Percentiles rank a stretch among this genome's conserved stretches.
phyloP scores from a whole-genome alignment of 1,139 yeast genomes.

The Taphrina betulina region DNA sequence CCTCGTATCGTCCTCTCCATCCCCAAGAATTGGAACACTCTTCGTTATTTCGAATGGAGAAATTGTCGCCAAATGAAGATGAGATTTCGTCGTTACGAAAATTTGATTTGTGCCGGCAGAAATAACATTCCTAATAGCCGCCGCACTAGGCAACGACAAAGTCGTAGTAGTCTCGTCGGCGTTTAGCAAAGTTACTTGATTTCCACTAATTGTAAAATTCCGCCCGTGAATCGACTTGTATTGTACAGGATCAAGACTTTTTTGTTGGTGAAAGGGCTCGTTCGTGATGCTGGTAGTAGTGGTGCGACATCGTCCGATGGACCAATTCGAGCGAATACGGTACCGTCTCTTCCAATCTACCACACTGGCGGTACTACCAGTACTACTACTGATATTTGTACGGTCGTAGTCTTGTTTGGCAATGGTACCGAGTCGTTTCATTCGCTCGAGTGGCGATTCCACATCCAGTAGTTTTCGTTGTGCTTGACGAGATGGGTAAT shows the following conservation, averaged over 20 bases:
- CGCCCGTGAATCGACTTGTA: neutral
- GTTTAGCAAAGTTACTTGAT: too few relatives aligned
- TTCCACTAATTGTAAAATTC: neutral
- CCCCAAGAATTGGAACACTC: too few relatives aligned
- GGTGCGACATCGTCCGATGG: conserved; percentile 13
- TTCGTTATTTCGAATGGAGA: neutral
- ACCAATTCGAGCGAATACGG: conserved; percentile 21
- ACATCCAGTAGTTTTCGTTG: neutral
- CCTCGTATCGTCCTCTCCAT: too few relatives aligned
- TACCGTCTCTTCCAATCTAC: conserved; percentile 19
- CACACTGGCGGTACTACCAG: too few relatives aligned
- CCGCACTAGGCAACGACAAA: too few relatives aligned
- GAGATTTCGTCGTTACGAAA: neutral
- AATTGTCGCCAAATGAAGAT: neutral
- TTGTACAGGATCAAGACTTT: neutral
- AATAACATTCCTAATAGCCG: neutral
- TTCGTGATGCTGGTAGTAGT: neutral
- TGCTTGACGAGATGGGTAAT: neutral
- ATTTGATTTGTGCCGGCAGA: neutral
- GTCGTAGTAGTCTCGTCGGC: too few relatives aligned
- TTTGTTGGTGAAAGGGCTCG: neutral
- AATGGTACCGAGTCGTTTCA: neutral
- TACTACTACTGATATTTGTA: neutral
- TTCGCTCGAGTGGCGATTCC: neutral
- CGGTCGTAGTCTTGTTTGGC: neutral